phyloP scores from a whole-genome alignment of 2,329 filamentous ascomycete species.

The Venturia carpophila region DNA sequence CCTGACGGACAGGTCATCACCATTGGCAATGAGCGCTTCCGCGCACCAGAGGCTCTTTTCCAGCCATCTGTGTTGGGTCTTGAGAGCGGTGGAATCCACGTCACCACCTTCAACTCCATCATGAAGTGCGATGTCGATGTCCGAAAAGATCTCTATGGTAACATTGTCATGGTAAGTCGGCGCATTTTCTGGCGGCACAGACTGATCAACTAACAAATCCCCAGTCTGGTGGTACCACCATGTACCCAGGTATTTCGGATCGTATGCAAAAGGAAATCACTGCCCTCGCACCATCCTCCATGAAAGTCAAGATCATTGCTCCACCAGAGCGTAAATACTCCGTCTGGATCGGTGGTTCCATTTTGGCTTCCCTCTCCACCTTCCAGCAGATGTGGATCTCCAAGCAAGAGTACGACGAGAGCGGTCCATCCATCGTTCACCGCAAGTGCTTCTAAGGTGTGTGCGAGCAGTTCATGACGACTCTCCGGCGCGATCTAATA shows the following conservation, averaged over 20 bases:
- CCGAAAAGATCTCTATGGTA: slow-evolving; percentile 99
- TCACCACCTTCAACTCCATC: slow-evolving; percentile 99
- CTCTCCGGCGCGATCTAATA: slow-evolving; percentile 9
- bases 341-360: slow-evolving; percentile 99
- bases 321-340: slow-evolving; percentile 99
- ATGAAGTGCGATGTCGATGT: slow-evolving; percentile 99
- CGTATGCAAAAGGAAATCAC: slow-evolving; percentile 99
- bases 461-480: not conserved
- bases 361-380: slow-evolving; percentile 96
- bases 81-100: slow-evolving; percentile 97
- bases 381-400: slow-evolving; percentile 99
- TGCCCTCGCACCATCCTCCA: slow-evolving; percentile 95
- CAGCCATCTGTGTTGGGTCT: slow-evolving; percentile 97
- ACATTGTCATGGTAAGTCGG: slow-evolving; percentile 94
- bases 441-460: slow-evolving; percentile 99
- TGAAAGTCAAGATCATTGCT: slow-evolving; percentile 99
- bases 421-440: slow-evolving; percentile 97
- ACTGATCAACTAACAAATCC: slow-evolving; percentile 30
- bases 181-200: slow-evolving; percentile 13
- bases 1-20: slow-evolving; percentile 99
- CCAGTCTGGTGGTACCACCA: slow-evolving; percentile 99
- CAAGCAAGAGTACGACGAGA: slow-evolving; percentile 99
- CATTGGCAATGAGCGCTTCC: slow-evolving; percentile 99
- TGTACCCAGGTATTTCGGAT: slow-evolving; percentile 99
- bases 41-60: slow-evolving; percentile 98